Evolutionary conservation across 75 land plant species (phyloP).

Genomic region (Gnetum montanum): DNA sequence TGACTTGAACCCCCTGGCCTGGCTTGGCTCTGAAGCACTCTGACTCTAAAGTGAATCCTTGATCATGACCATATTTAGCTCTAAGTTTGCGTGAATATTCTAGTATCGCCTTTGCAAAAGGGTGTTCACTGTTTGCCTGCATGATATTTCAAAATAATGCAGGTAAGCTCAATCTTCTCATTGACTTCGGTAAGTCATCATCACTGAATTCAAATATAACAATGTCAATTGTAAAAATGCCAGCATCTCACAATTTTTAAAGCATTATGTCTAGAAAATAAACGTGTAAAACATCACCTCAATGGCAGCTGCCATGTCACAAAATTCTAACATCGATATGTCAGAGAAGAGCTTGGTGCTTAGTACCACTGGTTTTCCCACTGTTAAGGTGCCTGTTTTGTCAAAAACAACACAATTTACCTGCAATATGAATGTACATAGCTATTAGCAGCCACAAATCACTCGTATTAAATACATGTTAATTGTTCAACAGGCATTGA

Average conservation of each 20-base stretch:
- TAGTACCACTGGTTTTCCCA: constrained; percentile 83
- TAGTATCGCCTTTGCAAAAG: constrained; percentile 66
- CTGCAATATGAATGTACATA: constrained; percentile 24
- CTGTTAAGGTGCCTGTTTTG: constrained; percentile 89
- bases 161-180: no score
- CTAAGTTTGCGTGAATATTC: constrained; percentile 41
- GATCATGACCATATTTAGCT: constrained; percentile 14
- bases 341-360: constrained; percentile 45
- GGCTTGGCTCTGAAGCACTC: constrained; percentile 36
- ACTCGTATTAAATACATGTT: background rate
- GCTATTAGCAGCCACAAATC: background rate
- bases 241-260: background rate
- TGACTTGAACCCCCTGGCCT: constrained; percentile 58
- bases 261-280: background rate
- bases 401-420: constrained; percentile 80
- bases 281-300: constrained; percentile 48
- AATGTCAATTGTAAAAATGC: no score
- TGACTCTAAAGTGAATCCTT: constrained; percentile 25
- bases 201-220: no score
- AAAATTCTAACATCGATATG: constrained; percentile 41
- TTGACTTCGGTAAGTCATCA: no score
- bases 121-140: constrained; percentile 84
- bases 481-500: background rate
- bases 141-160: no score
- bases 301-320: constrained; percentile 54